phyloP scores from a whole-genome alignment of 768 basidiomycete species.

The Auricularia sp. region DNA sequence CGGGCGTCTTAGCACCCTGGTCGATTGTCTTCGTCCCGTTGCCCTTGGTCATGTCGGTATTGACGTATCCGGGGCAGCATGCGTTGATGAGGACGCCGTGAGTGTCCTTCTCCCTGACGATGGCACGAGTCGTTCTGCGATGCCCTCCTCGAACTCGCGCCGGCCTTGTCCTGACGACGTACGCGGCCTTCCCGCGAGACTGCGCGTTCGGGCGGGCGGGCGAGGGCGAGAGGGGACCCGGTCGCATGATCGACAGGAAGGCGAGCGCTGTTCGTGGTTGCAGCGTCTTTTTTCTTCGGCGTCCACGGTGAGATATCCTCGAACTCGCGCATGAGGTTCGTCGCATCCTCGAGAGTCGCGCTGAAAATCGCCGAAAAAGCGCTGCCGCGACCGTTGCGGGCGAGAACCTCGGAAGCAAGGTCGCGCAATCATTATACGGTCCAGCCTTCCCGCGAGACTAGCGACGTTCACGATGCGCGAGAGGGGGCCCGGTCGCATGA shows the following conservation, averaged over 20 bases:
- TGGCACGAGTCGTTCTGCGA: conserved; percentile 10
- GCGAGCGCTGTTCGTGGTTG: too few species aligned
- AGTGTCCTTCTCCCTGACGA: conserved; percentile 8
- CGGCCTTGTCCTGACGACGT: conserved; percentile 13
- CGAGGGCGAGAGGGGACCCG: too few species aligned
- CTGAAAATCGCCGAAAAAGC: too few species aligned
- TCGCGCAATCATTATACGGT: too few species aligned
- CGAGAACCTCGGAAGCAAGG: too few species aligned
- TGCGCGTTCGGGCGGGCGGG: too few species aligned
- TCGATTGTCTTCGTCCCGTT: conserved; percentile 11
- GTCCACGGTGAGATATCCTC: too few species aligned
- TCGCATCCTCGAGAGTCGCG: conserved; percentile 14
- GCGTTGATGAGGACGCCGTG: conserved; percentile 11
- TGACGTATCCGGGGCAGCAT: conserved; percentile 16
- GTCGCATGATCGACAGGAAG: too few species aligned
- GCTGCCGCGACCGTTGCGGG: conserved; percentile 5
- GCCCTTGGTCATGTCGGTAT: conserved; percentile 14
- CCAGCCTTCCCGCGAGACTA: background rate
- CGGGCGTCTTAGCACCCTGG: conserved; percentile 14
- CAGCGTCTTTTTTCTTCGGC: too few species aligned
- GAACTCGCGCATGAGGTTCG: conserved; percentile 13
- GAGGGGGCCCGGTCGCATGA: background rate
- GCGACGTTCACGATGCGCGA: background rate
- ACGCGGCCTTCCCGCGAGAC: too few species aligned
- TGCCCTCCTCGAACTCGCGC: too few species aligned